A percentile compares a stretch with the other conserved stretches of the same genome.
phyloP scores from a whole-genome alignment of 176 grass and related monocot genomes.

The Stipa capillata region DNA sequence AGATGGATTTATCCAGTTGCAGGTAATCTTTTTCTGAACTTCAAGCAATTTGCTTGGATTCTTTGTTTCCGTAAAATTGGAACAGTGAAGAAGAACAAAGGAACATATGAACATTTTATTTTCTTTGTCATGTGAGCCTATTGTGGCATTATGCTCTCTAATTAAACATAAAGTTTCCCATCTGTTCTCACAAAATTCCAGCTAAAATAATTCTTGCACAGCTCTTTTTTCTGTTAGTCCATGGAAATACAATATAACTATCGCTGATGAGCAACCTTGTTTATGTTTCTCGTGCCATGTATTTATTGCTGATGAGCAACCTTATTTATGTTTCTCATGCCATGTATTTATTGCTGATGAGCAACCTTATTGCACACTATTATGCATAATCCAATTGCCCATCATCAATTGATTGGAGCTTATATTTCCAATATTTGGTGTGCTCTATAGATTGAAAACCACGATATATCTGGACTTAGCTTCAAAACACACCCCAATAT shows the following conservation, averaged over 20 bases:
- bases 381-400: neutral
- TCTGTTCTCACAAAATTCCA: neutral
- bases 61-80: neutral
- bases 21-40: conserved; percentile 34
- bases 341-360: neutral
- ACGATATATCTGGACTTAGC: conserved; percentile 61
- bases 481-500: conserved; percentile 88
- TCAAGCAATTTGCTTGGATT: neutral
- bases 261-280: no score
- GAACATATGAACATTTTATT: neutral
- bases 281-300: no score
- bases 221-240: neutral
- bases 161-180: neutral
- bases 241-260: neutral
- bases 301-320: no score
- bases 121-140: neutral
- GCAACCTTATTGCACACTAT: neutral
- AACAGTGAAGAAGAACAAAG: neutral
- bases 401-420: neutral
- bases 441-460: conserved; percentile 63
- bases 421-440: conserved; percentile 10
- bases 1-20: conserved; percentile 80
- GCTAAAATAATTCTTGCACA: neutral
- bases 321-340: neutral
- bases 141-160: neutral